These are phyloP conservation scores for Corylus avellana DNA, from an alignment of 306 rosid species.

Conservation along the genomic window DNA sequence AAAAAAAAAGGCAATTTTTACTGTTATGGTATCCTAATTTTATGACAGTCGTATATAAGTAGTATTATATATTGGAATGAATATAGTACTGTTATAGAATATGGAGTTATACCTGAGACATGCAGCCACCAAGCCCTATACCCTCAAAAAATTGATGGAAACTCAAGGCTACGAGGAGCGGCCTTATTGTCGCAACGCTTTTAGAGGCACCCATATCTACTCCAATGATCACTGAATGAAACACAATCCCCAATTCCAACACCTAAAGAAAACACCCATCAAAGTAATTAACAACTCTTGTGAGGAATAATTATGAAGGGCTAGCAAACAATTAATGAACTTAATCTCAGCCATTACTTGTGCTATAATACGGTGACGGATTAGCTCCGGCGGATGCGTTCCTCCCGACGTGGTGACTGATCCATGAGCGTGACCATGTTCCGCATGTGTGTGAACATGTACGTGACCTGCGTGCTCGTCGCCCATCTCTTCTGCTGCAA, in stretches of 20 bases:
- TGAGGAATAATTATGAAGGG: neutral
- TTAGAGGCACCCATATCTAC: constrained; percentile 47
- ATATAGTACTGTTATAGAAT: no score
- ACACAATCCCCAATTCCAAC: constrained; percentile 60
- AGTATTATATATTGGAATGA: no score
- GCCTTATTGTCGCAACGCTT: constrained; percentile 39
- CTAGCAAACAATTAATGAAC: no score
- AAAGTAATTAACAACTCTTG: neutral
- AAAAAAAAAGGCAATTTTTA: no score
- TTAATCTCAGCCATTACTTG: constrained; percentile 36
- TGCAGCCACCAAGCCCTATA: constrained; percentile 66
- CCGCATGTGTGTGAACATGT: constrained; percentile 60
- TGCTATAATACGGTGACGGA: constrained; percentile 60
- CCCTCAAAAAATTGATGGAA: constrained; percentile 74
- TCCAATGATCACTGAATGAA: constrained; percentile 63
- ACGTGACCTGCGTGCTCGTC: constrained; percentile 38
- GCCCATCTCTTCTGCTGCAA: constrained; percentile 23
- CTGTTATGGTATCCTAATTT: no score
- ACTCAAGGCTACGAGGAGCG: constrained; percentile 51
- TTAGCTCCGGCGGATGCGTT: constrained; percentile 26
- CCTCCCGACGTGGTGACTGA: constrained; percentile 1
- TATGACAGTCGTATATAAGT: no score
- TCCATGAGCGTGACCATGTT: constrained; percentile 76
- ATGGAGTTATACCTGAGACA: constrained; percentile 43
- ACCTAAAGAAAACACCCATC: constrained; percentile 27